A percentile compares a stretch with the other conserved stretches of the same genome.
These are phyloP conservation scores for Nepenthes alata DNA, from an alignment of 179 eudicot species.

Conservation along the genomic window DNA sequence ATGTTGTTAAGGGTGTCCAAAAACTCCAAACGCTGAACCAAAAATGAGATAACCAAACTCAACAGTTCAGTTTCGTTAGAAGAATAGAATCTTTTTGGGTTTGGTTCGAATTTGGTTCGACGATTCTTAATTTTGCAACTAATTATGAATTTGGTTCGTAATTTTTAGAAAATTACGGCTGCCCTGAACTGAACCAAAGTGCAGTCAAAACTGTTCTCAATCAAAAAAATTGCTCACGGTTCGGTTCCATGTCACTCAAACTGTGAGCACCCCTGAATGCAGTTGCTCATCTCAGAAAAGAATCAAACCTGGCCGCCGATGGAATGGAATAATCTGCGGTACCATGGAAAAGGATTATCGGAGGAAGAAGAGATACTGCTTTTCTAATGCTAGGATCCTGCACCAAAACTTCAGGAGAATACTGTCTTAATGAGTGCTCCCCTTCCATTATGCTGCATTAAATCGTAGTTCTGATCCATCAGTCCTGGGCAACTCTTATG, in stretches of 20 bases:
- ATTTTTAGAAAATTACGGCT: no score
- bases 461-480: not conserved
- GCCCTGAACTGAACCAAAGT: no score
- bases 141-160: no score
- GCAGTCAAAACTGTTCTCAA: no score
- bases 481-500: slow-evolving; percentile 1
- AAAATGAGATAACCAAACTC: no score
- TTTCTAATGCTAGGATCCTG: slow-evolving; percentile 52
- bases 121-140: no score
- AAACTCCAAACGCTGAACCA: no score
- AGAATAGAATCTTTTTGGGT: no score
- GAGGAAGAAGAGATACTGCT: slow-evolving; percentile 70
- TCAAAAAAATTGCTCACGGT: not conserved
- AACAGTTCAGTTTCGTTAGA: no score
- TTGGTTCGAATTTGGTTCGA: no score
- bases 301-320: slow-evolving; percentile 52
- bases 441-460: slow-evolving; percentile 82
- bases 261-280: not conserved
- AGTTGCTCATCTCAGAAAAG: not conserved
- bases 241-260: not conserved
- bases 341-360: slow-evolving; percentile 74
- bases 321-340: slow-evolving; percentile 95
- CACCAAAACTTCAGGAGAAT: slow-evolving; percentile 75
- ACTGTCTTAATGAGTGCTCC: slow-evolving; percentile 57
- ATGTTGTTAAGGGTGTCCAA: no score